These are phyloP conservation scores for Diplocarpon mali DNA, from an alignment of 2,329 filamentous ascomycete species.

Conservation along the genomic window DNA sequence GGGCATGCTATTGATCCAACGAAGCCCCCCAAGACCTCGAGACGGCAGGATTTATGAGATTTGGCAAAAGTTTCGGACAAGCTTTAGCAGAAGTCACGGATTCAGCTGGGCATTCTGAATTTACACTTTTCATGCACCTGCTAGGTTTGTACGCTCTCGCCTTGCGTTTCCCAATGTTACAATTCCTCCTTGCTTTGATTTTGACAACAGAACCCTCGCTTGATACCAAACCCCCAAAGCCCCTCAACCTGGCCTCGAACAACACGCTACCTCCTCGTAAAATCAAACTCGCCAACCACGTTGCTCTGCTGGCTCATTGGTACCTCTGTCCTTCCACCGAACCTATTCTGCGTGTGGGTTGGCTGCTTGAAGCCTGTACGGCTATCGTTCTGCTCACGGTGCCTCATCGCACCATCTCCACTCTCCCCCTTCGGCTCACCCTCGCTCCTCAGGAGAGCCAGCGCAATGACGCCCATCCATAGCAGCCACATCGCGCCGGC, in stretches of 20 bases:
- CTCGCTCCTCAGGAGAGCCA: slow-evolving; percentile 10
- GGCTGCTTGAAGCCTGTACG: slow-evolving; percentile 1
- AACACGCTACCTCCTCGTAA: neutral
- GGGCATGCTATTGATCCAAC: too few species aligned
- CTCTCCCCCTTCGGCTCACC: slow-evolving; percentile 2
- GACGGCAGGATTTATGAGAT: too few species aligned
- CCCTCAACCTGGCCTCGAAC: neutral
- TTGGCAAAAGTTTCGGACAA: too few species aligned
- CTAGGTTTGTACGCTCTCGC: too few species aligned
- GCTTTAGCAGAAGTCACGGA: too few species aligned
- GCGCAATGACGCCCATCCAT: slow-evolving; percentile 32
- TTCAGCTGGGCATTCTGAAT: too few species aligned
- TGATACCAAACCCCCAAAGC: too few species aligned
- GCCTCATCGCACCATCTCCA: slow-evolving; percentile 3
- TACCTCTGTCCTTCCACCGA: neutral
- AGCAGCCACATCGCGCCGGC: slow-evolving; percentile 37
- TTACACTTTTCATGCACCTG: too few species aligned
- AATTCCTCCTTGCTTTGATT: too few species aligned
- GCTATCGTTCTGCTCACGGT: slow-evolving; percentile 2
- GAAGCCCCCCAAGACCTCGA: too few species aligned
- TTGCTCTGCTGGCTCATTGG: slow-evolving; percentile 1
- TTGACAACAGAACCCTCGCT: too few species aligned
- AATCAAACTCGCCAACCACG: neutral
- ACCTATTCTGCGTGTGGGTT: neutral
- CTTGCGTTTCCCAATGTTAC: too few species aligned